phyloP scores from a whole-genome alignment of 495 filamentous ascomycete species.

The Eremomyces bilateralis region DNA sequence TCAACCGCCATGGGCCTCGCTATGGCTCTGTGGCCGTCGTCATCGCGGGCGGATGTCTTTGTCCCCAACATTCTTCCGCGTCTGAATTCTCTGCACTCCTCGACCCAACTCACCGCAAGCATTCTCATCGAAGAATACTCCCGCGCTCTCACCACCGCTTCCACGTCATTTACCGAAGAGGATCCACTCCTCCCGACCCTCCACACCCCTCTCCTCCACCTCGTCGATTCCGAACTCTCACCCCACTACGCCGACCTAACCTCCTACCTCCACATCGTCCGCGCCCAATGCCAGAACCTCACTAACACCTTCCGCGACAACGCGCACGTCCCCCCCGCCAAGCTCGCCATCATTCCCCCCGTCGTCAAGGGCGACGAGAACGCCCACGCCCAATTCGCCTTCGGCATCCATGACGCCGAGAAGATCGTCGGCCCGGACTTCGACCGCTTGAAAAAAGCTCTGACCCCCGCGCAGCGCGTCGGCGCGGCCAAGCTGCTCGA shows the following conservation, averaged over 20 bases:
- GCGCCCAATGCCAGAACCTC: constrained; percentile 74
- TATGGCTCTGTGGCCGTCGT: constrained; percentile 37
- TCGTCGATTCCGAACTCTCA: constrained; percentile 65
- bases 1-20: constrained; percentile 62
- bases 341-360: constrained; percentile 59
- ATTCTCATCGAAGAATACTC: constrained; percentile 85
- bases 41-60: constrained; percentile 24
- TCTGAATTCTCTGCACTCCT: constrained; percentile 50
- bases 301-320: constrained; percentile 76
- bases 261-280: constrained; percentile 66
- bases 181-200: constrained; percentile 24
- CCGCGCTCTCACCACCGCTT: constrained; percentile 10
- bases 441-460: constrained; percentile 59
- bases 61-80: constrained; percentile 35
- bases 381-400: constrained; percentile 75
- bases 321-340: constrained; percentile 47
- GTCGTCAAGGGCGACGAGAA: constrained; percentile 82
- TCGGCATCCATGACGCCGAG: constrained; percentile 70
- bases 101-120: constrained; percentile 62
- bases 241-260: constrained; percentile 69
- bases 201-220: constrained; percentile 32
- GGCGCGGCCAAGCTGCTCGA: constrained; percentile 51
- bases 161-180: too few species aligned
- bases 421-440: constrained; percentile 67
- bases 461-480: constrained; percentile 66